phyloP scores from a whole-genome alignment of 257 asterid genomes.

The Marsdenia floribunda region DNA sequence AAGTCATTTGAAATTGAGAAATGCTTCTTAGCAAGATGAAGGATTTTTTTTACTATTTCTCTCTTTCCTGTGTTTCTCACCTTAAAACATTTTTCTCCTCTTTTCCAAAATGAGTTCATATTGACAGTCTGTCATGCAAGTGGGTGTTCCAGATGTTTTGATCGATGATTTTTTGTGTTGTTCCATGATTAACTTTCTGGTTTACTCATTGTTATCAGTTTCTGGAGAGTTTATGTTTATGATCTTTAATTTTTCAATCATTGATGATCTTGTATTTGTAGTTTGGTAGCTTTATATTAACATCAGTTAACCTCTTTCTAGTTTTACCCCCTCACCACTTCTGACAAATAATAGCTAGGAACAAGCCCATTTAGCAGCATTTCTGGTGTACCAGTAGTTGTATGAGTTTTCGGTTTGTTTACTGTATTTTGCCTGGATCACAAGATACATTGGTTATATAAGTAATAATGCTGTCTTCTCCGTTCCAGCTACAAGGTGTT shows the following conservation, averaged over 20 bases:
- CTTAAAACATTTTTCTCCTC: neutral
- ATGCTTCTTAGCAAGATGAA: neutral
- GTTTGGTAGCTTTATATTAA: neutral
- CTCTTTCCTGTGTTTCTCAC: neutral
- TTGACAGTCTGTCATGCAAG: neutral
- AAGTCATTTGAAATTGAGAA: neutral
- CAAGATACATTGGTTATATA: neutral
- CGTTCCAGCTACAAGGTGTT: constrained; percentile 77
- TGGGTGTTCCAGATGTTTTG: neutral
- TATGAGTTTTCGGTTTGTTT: neutral
- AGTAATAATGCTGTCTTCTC: neutral
- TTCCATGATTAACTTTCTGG: neutral
- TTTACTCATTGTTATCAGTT: neutral
- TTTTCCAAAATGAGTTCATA: neutral
- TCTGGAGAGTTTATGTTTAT: neutral
- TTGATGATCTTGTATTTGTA: neutral
- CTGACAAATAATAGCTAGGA: neutral
- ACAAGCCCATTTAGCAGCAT: neutral
- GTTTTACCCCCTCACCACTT: neutral
- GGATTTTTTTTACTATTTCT: neutral
- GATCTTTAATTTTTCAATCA: neutral
- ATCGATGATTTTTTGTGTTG: neutral
- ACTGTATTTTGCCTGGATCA: neutral
- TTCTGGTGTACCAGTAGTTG: neutral
- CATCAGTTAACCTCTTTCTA: neutral